phyloP scores from a whole-genome alignment of 2,329 filamentous ascomycete species.

The Rhinocladiella mackenziei region DNA sequence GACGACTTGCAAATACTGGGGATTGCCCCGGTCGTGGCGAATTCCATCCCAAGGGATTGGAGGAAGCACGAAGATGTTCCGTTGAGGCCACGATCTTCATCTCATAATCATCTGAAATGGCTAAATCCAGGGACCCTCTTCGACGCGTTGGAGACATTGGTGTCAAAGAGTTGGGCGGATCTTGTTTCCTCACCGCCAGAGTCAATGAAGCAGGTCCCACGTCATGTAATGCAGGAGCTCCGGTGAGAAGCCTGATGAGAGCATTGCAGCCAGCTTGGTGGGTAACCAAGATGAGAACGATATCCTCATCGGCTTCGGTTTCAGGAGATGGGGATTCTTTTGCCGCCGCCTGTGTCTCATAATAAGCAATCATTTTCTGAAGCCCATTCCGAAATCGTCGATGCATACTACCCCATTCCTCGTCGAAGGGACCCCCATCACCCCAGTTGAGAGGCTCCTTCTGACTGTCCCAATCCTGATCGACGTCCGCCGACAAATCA shows the following conservation, averaged over 20 bases:
- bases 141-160: conserved; percentile 17
- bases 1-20: conserved; percentile 27
- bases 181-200: conserved; percentile 66
- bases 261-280: conserved; percentile 97
- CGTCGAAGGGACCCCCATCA: conserved; percentile 78
- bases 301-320: conserved; percentile 62
- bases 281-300: conserved; percentile 82
- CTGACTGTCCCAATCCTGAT: conserved; percentile 96
- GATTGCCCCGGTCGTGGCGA: conserved; percentile 27
- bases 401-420: conserved; percentile 97
- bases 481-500: conserved; percentile 79
- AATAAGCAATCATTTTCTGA: conserved; percentile 78
- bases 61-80: conserved; percentile 55
- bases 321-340: conserved; percentile 35
- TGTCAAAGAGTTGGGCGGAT: conserved; percentile 17
- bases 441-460: conserved; percentile 74
- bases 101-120: conserved; percentile 53
- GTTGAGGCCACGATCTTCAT: conserved; percentile 58
- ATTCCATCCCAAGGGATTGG: conserved; percentile 32
- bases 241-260: conserved; percentile 83
- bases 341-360: conserved; percentile 51
- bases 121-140: conserved; percentile 30
- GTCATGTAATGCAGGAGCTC: conserved; percentile 85
- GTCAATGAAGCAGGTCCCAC: conserved; percentile 87
- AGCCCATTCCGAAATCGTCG: conserved; percentile 77